Base-by-base conservation (phyloP, 805 yeast species). In the Diddensiella santjacobensis region DNA sequence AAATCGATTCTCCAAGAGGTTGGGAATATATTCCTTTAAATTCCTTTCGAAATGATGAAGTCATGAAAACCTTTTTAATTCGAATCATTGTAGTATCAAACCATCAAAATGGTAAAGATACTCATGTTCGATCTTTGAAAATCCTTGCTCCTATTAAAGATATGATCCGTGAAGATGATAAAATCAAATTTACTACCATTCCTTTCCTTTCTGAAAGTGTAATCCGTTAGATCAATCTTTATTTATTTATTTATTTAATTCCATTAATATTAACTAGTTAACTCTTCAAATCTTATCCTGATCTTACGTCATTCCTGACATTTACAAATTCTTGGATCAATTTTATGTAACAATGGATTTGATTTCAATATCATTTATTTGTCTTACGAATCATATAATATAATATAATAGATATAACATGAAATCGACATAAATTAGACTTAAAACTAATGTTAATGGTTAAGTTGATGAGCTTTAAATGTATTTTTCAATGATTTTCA, bases 31-130 rank as follows among this genome's bases (percentile, higher is more conserved):
- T 86, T 15, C 70, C 71, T 2, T 78, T 87, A 59, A 75, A 76
- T 44, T 77, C 78, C 1, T 72, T 75, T 2, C 64, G 85, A 33
- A 35, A 35, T 3, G 59, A 62, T 46, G 78, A 79, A 2, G 75
- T 80, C 1, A 65, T 88, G 42, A 81, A 84, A 56, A 79, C 93
- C 45, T 84, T 81, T 57, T 68, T 81, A 53, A 66, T 88, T 10
- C 76, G 85, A 51, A 56, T 89, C 13, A 62, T 75, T n/a, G 72
- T 88, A 3, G 62, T 78, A 5, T 77, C 86, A 1, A 93, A 95
- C 58, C 96, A 88, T 58, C 97, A 90, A 61, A 89, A 87, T 61
- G 99, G 99, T 40, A 93, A 91, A 61, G 99, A 93, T 64, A 83
- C 96, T 0, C 98, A 89, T 63, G 71, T 93, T 8, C 68, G 99